Evolutionary conservation across 139 green algal genomes (phyloP), one percentile per base, ranked within the genome.

Genomic region (Nannochloris sp.): DNA sequence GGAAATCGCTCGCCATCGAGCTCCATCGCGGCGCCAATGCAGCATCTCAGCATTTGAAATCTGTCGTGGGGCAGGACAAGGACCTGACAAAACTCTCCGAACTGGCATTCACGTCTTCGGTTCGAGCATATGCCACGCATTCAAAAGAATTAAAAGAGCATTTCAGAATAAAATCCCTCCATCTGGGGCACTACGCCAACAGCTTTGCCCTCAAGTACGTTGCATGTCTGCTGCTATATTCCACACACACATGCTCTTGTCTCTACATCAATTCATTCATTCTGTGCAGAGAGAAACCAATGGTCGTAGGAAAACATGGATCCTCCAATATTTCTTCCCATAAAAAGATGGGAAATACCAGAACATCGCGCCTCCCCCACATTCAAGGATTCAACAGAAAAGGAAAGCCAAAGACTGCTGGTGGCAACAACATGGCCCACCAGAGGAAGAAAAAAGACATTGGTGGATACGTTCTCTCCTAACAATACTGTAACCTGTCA

Each of bases 151-250:
- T 95, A 5, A 92, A 90, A 71, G 46, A 78, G 28, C 83, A 94
- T 29, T 95, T 97, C 68, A 81, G 94, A 55, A 75, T 95, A 10
- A 85, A 86, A 28, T 74, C 72, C 16, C 77, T 98, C 61, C 92
- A 98, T 75, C 69, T 97, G 51, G 92, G 92, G 1, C 92, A 98
- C 74, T 77, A 95, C 3, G 92, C 92, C 0, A 74, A 88, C 50
- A 83, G 75, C 36, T 96, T 96, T 70, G 89, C 72, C 1, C 77
- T 97, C 31, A 83, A 69, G 59, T 53, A 69, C 46, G 46, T 53
- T 28, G 9, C 16, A 28, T 53, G n/a, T 6, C 20, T 10, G 46
- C 33, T 40, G 33, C 20, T 23, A 23, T 40, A 40, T 40, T 40
- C 33, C 6, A 40, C 33, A 40, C 33, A 40, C 33, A 11, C 33